A percentile compares a stretch with the other conserved stretches of the same genome.
Conservation (phyloP, 352 stramenopile species). For the Globisporangium parvum region DNA sequence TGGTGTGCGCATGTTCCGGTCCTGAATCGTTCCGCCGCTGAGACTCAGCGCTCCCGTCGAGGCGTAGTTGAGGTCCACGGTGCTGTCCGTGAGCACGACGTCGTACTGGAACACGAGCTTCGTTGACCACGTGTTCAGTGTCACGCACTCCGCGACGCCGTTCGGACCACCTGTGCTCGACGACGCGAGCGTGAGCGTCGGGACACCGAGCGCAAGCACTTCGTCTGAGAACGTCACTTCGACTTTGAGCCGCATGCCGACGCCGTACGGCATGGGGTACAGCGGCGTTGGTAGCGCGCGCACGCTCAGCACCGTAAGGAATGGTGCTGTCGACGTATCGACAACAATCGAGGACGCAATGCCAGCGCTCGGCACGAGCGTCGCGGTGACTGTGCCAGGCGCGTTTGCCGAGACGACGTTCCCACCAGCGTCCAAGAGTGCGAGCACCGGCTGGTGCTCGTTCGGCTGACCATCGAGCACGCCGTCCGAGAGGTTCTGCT, state of each 20-base stretch:
- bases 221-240: slow-evolving; percentile 80
- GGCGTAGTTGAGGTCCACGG: slow-evolving; percentile 54
- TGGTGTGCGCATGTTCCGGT: slow-evolving; percentile 60
- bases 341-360: slow-evolving; percentile 57
- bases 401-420: slow-evolving; percentile 55
- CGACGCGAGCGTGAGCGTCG: slow-evolving; percentile 45
- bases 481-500: slow-evolving; percentile 51
- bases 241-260: slow-evolving; percentile 51
- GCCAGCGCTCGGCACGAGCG: slow-evolving; percentile 55
- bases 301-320: slow-evolving; percentile 41
- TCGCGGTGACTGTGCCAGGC: slow-evolving; percentile 40
- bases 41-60: slow-evolving; percentile 47
- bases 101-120: slow-evolving; percentile 66
- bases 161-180: slow-evolving; percentile 26
- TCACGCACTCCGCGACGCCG: slow-evolving; percentile 49
- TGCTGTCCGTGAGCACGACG: slow-evolving; percentile 41
- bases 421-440: slow-evolving; percentile 52
- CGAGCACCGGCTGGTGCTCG: slow-evolving; percentile 56
- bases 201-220: slow-evolving; percentile 47
- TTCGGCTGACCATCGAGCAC: slow-evolving; percentile 77
- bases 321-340: slow-evolving; percentile 41
- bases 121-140: slow-evolving; percentile 48
- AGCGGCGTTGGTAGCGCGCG: slow-evolving; percentile 28
- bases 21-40: slow-evolving; percentile 48
- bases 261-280: slow-evolving; percentile 53